Conservation (phyloP, 169 alveolate species). For the Eimeria sp. region DNA sequence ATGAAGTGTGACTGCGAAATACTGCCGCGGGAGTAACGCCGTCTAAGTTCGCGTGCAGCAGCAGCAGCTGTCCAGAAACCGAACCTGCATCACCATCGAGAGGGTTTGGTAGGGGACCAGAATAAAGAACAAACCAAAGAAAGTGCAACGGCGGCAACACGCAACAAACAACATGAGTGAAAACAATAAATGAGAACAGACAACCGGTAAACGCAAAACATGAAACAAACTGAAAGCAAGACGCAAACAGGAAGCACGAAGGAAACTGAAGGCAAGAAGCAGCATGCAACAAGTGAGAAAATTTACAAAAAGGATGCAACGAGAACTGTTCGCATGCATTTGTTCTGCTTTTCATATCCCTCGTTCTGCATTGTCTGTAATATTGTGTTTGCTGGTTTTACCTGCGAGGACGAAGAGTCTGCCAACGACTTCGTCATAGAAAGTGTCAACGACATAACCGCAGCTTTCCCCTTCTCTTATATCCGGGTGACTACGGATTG, state of each 20-base stretch:
- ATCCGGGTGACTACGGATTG: constrained; percentile 52
- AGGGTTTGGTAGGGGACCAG: background rate
- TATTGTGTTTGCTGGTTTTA: background rate
- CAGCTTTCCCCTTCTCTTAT: constrained; percentile 51
- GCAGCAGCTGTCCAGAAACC: constrained; percentile 69
- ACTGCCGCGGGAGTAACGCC: constrained; percentile 41
- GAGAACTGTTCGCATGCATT: no score
- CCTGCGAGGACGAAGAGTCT: constrained; percentile 62
- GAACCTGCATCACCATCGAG: background rate
- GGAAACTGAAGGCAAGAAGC: background rate
- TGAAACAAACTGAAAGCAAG: background rate
- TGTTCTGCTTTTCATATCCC: no score
- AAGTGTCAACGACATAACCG: constrained; percentile 35
- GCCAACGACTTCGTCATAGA: constrained; percentile 16
- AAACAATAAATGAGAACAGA: background rate
- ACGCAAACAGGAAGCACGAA: background rate
- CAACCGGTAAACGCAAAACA: background rate
- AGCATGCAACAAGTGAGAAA: no score
- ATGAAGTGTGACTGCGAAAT: background rate
- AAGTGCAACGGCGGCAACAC: no score
- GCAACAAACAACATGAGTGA: no score
- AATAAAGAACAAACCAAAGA: background rate
- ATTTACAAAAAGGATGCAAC: no score
- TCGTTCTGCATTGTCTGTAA: background rate
- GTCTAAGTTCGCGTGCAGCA: constrained; percentile 65